phyloP scores from a whole-genome alignment of 495 filamentous ascomycete species.

The Extremus antarcticus region DNA sequence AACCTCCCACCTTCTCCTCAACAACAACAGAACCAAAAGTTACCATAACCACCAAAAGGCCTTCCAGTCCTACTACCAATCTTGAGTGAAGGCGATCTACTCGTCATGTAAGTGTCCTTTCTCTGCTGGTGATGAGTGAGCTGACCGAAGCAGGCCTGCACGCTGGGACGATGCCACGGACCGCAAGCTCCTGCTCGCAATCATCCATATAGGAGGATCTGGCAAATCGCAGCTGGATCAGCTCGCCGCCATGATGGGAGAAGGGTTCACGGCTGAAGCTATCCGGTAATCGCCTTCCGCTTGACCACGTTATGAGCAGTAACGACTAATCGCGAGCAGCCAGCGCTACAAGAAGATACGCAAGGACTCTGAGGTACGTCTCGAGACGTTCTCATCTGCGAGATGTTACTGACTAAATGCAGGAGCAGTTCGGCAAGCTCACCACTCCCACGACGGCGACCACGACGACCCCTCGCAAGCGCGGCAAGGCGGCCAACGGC shows the following conservation, averaged over 20 bases:
- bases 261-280: conserved; percentile 17
- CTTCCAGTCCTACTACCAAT: too few relatives aligned
- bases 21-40: too few relatives aligned
- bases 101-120: neutral
- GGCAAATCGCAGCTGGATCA: conserved; percentile 16
- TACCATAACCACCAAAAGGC: too few relatives aligned
- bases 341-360: conserved; percentile 21
- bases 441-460: neutral
- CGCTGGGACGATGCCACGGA: conserved; percentile 14
- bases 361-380: conserved; percentile 7
- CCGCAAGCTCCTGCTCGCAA: conserved; percentile 17
- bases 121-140: neutral
- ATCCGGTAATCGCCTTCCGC: conserved; percentile 7
- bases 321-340: conserved; percentile 1
- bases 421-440: neutral
- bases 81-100: neutral
- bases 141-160: neutral
- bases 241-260: conserved; percentile 17
- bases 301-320: neutral
- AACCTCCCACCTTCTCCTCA: neutral
- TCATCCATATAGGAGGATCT: conserved; percentile 13
- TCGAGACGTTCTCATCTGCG: too few relatives aligned
- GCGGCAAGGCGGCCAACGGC: neutral
- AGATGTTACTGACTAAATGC: too few relatives aligned
- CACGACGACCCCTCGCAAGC: neutral